phyloP scores from a whole-genome alignment of 2,329 filamentous ascomycete species.

The Fusarium stilboides region DNA sequence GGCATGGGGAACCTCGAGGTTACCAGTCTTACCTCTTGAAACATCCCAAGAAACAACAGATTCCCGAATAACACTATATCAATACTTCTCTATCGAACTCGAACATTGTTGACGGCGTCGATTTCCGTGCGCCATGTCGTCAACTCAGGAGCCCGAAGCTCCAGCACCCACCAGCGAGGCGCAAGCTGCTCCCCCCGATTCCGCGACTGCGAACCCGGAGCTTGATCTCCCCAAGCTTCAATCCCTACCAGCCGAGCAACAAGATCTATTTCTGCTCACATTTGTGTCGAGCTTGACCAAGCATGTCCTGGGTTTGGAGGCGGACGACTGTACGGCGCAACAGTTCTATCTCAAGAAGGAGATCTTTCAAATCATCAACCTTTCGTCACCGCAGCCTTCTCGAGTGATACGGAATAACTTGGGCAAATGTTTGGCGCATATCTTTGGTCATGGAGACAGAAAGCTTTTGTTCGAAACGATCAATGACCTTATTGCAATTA shows the following conservation, averaged over 20 bases:
- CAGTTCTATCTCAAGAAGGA: slow-evolving; percentile 95
- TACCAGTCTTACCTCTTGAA: slow-evolving; percentile 39
- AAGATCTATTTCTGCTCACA: slow-evolving; percentile 92
- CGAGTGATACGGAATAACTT: slow-evolving; percentile 92
- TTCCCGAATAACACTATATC: slow-evolving; percentile 20
- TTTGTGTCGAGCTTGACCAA: slow-evolving; percentile 87
- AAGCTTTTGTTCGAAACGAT: slow-evolving; percentile 95
- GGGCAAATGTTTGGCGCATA: slow-evolving; percentile 84
- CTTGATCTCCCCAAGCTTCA: slow-evolving; percentile 93
- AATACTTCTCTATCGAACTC: slow-evolving; percentile 18
- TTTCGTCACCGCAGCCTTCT: slow-evolving; percentile 86
- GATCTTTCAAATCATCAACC: slow-evolving; percentile 91
- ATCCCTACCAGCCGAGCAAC: slow-evolving; percentile 90
- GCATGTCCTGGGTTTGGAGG: slow-evolving; percentile 81
- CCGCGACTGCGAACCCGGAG: slow-evolving; percentile 74
- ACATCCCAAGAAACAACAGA: slow-evolving; percentile 32
- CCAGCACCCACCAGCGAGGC: slow-evolving; percentile 51
- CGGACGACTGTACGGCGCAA: slow-evolving; percentile 87
- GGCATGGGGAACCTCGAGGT: slow-evolving; percentile 46
- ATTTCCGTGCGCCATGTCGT: slow-evolving; percentile 54
- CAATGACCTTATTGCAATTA: slow-evolving; percentile 83
- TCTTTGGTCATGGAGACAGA: slow-evolving; percentile 88
- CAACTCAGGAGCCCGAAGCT: slow-evolving; percentile 56
- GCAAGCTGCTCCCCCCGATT: slow-evolving; percentile 55
- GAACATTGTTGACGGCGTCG: slow-evolving; percentile 43